A percentile compares a stretch with the other conserved stretches of the same genome.
Conservation (phyloP, 306 rosid genomes). For the Benincasa hispida region DNA sequence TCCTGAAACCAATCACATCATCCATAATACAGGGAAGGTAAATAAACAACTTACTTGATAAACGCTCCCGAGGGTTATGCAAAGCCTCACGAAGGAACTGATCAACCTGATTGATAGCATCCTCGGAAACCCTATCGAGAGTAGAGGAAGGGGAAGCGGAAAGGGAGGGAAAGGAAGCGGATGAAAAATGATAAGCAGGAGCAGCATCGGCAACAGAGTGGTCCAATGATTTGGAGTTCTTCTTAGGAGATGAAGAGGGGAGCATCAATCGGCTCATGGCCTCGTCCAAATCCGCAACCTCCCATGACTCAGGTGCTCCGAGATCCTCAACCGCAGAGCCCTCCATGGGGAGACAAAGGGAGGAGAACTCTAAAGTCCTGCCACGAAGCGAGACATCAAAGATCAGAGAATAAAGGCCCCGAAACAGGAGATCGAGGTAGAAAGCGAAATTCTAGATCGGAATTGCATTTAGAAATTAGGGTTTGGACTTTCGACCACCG, state of each 20-base stretch:
- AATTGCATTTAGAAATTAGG: not conserved
- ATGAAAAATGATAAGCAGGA: not conserved
- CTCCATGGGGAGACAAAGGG: constrained; percentile 42
- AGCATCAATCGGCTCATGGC: constrained; percentile 68
- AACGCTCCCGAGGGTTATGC: constrained; percentile 94
- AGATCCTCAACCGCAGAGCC: constrained; percentile 79
- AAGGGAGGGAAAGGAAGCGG: constrained; percentile 14
- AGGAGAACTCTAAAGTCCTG: not conserved
- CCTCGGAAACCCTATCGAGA: constrained; percentile 35
- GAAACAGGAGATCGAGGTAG: constrained; percentile 10
- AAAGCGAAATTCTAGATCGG: constrained; percentile 18
- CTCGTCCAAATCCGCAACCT: constrained; percentile 77
- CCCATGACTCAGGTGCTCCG: constrained; percentile 98
- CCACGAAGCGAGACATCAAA: not conserved
- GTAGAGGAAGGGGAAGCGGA: constrained; percentile 10
- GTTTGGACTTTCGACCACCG: not conserved
- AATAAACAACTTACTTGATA: constrained; percentile 44
- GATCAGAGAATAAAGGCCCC: not conserved
- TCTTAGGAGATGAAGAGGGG: constrained; percentile 33
- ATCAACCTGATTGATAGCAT: constrained; percentile 56
- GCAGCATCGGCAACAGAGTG: constrained; percentile 4
- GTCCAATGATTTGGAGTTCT: constrained; percentile 25
- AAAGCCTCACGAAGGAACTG: constrained; percentile 90
- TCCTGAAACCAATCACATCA: not conserved
- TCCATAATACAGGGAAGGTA: not conserved